phyloP scores from a whole-genome alignment of 192 early-diverging fungal species.

The Coemansia sp. region DNA sequence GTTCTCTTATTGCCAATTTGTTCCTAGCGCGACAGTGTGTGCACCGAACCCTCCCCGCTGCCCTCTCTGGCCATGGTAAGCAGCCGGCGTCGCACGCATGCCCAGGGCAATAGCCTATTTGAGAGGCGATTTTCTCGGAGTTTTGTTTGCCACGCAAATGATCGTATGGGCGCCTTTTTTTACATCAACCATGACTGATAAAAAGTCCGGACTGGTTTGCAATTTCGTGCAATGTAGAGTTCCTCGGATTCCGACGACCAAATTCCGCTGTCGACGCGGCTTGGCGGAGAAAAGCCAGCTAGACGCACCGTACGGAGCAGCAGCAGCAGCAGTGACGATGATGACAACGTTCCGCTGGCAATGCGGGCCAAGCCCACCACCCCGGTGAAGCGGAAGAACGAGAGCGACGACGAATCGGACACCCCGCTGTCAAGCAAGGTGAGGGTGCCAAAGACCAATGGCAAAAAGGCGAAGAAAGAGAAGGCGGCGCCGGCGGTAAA shows the following conservation, averaged over 20 bases:
- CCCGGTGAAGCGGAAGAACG: slow-evolving; percentile 10
- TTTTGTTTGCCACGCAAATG: no score
- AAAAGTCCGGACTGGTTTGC: no score
- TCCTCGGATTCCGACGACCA: slow-evolving; percentile 48
- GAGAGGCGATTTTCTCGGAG: no score
- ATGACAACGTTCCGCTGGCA: slow-evolving; percentile 35
- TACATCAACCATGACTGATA: no score
- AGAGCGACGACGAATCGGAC: slow-evolving; percentile 40
- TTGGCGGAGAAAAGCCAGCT: neutral
- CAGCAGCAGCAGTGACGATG: slow-evolving; percentile 12
- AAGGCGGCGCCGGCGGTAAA: neutral
- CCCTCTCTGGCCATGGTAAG: neutral
- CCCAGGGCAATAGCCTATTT: no score
- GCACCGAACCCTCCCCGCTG: no score
- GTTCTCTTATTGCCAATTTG: no score
- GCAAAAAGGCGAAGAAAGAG: slow-evolving; percentile 12
- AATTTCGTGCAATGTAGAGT: slow-evolving; percentile 12
- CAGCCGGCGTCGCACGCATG: neutral
- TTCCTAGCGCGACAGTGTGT: no score
- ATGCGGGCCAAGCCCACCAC: slow-evolving; percentile 7
- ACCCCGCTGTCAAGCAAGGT: slow-evolving; percentile 39
- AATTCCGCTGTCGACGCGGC: slow-evolving; percentile 29
- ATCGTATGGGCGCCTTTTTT: no score
- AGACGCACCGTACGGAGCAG: neutral
- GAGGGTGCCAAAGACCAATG: slow-evolving; percentile 4